These are phyloP conservation scores for Oemleria cerasiformis DNA, from an alignment of 306 rosid genomes.

Conservation along the genomic window DNA sequence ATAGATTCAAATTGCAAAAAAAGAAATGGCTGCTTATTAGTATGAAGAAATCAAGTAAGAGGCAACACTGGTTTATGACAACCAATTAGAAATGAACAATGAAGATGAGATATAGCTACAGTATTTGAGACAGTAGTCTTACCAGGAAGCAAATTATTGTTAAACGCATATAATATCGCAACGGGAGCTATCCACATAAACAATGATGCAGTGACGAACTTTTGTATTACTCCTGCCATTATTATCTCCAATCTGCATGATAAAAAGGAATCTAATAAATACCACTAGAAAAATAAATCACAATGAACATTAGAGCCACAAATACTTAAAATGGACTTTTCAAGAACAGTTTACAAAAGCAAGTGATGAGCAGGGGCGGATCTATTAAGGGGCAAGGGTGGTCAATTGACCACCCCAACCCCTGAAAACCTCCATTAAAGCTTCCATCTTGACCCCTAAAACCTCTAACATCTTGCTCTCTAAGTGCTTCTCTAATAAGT, in stretches of 20 bases:
- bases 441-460: no score
- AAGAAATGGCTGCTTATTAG: background rate
- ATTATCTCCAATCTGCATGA: slow-evolving; percentile 34
- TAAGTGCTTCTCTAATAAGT: no score
- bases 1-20: background rate
- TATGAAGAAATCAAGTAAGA: background rate
- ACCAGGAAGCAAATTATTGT: slow-evolving; percentile 78
- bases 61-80: background rate
- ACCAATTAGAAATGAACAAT: background rate
- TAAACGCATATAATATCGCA: slow-evolving; percentile 65
- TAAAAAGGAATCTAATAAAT: background rate
- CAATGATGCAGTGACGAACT: slow-evolving; percentile 66
- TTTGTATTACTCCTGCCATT: slow-evolving; percentile 59
- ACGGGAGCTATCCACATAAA: slow-evolving; percentile 77
- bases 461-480: no score
- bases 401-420: no score
- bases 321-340: background rate
- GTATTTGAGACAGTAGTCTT: slow-evolving; percentile 15
- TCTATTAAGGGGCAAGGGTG: no score
- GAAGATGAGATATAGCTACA: background rate
- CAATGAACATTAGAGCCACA: background rate
- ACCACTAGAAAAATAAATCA: background rate
- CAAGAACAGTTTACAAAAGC: background rate
- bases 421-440: no score
- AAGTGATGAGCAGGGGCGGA: background rate